Percentiles rank a stretch among this genome's conserved stretches.
Evolutionary conservation across 352 stramenopile genomes (phyloP).

Genomic region (Thalassiosira hispida): DNA sequence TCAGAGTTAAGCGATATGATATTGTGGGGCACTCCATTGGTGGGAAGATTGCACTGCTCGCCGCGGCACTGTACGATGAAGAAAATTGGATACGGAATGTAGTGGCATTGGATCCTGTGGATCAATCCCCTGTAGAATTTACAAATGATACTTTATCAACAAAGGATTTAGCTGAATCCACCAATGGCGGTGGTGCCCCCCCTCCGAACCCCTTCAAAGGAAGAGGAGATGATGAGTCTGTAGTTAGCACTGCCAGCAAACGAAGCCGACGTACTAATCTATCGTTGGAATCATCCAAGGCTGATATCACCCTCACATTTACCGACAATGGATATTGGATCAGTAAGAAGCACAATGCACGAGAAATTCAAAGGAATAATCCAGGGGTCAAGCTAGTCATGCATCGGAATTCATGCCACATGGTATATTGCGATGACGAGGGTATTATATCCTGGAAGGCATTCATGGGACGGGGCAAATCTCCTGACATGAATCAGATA

Average conservation of each 20-base stretch:
- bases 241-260: neutral
- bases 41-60: slow-evolving; percentile 49
- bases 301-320: slow-evolving; percentile 47
- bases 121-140: slow-evolving; percentile 53
- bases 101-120: slow-evolving; percentile 49
- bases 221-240: neutral
- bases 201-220: neutral
- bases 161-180: neutral
- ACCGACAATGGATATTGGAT: slow-evolving; percentile 41
- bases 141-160: slow-evolving; percentile 31
- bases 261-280: slow-evolving; percentile 25
- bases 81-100: slow-evolving; percentile 35
- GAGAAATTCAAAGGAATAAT: slow-evolving; percentile 55
- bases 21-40: slow-evolving; percentile 52
- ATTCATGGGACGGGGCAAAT: slow-evolving; percentile 32
- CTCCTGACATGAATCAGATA: slow-evolving; percentile 29
- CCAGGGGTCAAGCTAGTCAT: slow-evolving; percentile 34
- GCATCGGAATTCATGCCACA: slow-evolving; percentile 46
- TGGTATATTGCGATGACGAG: slow-evolving; percentile 50
- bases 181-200: neutral
- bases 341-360: slow-evolving; percentile 38
- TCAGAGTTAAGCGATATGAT: slow-evolving; percentile 32
- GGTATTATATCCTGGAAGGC: slow-evolving; percentile 46
- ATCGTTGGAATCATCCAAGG: slow-evolving; percentile 31
- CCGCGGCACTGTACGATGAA: slow-evolving; percentile 41